Conservation (phyloP, 176 grass and related monocot species). For the Cenchrus americanus region DNA sequence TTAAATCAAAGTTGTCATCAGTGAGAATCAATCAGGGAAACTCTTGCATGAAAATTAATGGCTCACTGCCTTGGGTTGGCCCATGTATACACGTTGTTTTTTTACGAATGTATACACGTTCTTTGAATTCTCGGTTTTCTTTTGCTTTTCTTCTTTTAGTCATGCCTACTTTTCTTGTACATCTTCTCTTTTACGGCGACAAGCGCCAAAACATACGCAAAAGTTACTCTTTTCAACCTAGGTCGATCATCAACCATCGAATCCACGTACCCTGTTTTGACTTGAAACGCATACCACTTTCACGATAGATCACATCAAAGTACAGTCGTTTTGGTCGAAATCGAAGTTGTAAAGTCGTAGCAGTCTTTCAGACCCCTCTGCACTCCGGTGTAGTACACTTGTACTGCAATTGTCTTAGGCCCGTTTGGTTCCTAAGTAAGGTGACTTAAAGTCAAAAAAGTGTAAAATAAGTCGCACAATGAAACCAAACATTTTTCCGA, state of each 20-base stretch:
- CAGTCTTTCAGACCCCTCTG: neutral
- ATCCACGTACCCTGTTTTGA: neutral
- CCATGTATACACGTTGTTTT: no score
- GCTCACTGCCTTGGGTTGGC: no score
- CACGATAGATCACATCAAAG: neutral
- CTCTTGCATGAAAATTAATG: neutral
- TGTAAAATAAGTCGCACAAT: no score
- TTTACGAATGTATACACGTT: no score
- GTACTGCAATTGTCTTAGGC: neutral
- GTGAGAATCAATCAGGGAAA: neutral
- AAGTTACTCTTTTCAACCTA: neutral
- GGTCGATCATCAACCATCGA: neutral
- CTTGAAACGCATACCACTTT: neutral
- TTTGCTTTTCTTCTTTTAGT: neutral
- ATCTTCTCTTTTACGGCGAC: neutral
- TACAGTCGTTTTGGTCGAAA: neutral
- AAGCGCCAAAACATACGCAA: neutral
- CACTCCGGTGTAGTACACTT: conserved; percentile 16
- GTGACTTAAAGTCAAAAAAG: no score
- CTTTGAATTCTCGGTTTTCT: no score
- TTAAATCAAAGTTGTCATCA: no score
- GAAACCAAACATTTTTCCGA: no score
- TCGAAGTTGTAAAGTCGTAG: neutral
- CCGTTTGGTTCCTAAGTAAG: no score
- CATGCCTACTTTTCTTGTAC: neutral